Evolutionary conservation across 768 basidiomycete genomes (phyloP).

Genomic region (Naganishia vaughanmartiniae): DNA sequence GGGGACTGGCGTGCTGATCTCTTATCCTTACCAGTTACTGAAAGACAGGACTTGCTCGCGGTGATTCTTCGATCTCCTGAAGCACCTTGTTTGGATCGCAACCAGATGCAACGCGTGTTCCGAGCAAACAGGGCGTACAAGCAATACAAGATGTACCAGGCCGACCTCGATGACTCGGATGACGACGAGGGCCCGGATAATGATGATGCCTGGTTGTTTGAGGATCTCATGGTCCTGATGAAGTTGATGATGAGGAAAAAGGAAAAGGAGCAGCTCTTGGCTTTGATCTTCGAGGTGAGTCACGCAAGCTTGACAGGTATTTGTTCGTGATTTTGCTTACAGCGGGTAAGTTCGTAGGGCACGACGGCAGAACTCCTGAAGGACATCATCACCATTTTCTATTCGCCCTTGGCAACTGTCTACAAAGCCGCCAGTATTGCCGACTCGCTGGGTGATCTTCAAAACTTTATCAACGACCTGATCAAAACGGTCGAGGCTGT

Average conservation of each 20-base stretch:
- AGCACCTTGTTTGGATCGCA: slow-evolving; percentile 68
- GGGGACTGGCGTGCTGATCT: background rate
- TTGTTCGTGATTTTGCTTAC: background rate
- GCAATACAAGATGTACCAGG: slow-evolving; percentile 65
- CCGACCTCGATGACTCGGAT: slow-evolving; percentile 72
- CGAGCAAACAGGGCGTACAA: slow-evolving; percentile 74
- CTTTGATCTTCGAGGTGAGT: slow-evolving; percentile 85
- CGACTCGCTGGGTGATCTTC: slow-evolving; percentile 85
- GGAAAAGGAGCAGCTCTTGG: slow-evolving; percentile 88
- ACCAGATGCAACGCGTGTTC: slow-evolving; percentile 76
- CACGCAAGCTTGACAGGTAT: background rate
- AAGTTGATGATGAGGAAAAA: slow-evolving; percentile 73
- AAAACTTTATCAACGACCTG: slow-evolving; percentile 90
- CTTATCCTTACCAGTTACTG: slow-evolving; percentile 55
- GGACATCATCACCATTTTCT: slow-evolving; percentile 99
- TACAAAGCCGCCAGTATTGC: slow-evolving; percentile 96
- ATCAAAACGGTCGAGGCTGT: slow-evolving; percentile 88
- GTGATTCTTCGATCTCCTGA: slow-evolving; percentile 76
- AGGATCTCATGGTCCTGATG: slow-evolving; percentile 78
- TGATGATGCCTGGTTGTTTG: slow-evolving; percentile 94
- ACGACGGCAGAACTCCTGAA: slow-evolving; percentile 90
- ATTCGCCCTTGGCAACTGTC: slow-evolving; percentile 90
- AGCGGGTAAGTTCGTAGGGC: slow-evolving; percentile 60
- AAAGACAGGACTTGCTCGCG: slow-evolving; percentile 72
- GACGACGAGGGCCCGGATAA: slow-evolving; percentile 86